Evolutionary conservation across 352 stramenopile genomes (phyloP), one percentile per base, ranked within the genome.

Genomic region (Aphanomyces invadans): DNA sequence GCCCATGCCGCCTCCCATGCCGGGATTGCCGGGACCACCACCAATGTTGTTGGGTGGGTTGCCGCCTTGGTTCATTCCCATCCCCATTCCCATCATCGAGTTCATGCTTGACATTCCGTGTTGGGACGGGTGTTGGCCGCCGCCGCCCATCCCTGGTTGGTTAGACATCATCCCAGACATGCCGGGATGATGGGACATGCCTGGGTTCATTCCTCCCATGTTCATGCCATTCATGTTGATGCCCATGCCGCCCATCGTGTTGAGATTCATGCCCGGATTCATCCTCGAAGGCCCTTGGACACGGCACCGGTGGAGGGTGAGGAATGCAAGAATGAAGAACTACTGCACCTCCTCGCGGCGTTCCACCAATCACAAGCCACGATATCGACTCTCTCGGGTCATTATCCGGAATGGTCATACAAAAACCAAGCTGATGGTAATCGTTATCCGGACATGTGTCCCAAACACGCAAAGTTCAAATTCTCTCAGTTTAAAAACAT

Each of bases 181-280:
- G 48, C 63, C 57, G 44, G 48, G 60, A 28, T 67, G 60, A 51
- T 39, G 26, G 59, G 44, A 44, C 59, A 59, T 59, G 42, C 29
- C 29, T 19, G 60, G 46, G 38, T 67, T 67, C 60, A 67, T 67
- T 31, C 23, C 23, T 33, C 55, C 55, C 53, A 62, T 62, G 69
- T 81, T 83, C 80, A 88, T 88, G 72, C 85, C 80, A 68, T 76
- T 75, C 77, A 87, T 83, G 72, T 76, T 73, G 75, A 80, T 80
- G 36, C 64, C 71, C 73, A 86, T 85, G 21, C 61, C 71, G 32
- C 70, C 71, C 45, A 73, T 67, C 36, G 17, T 80, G 32, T 73
- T 71, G 4, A 76, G 65, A 53, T 74, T 81, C 71, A 88, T 75
- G 46, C 57, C 60, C 15, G 36, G 36, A 23, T 67, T 67, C 60